phyloP scores from a whole-genome alignment of 140 eudicot genomes.

The Senecio squalidus region DNA sequence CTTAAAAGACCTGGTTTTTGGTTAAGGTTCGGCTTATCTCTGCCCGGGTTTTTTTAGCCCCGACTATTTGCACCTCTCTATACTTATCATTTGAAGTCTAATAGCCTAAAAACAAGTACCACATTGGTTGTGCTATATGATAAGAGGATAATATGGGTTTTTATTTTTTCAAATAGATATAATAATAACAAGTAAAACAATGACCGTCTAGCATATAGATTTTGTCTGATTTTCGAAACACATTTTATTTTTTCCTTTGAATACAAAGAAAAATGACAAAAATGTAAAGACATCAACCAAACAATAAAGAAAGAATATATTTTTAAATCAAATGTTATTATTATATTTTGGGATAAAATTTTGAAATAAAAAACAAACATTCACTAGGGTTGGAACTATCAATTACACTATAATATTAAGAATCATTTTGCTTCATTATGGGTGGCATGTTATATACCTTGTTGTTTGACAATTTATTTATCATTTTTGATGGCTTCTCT shows the following conservation, averaged over 20 bases:
- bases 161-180: no score
- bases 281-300: constrained; percentile 6
- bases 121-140: no score
- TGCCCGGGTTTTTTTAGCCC: no score
- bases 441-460: constrained; percentile 25
- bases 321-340: background rate
- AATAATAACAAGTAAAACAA: constrained; percentile 33
- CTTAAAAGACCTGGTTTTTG: no score
- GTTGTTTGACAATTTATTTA: background rate
- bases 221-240: background rate
- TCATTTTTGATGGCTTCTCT: background rate
- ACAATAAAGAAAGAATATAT: background rate
- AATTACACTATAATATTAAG: constrained; percentile 11
- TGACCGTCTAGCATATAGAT: constrained; percentile 27
- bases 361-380: constrained; percentile 22
- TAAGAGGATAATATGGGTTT: no score
- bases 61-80: no score
- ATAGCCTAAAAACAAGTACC: no score
- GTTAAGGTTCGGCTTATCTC: no score
- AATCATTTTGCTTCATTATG: constrained; percentile 30
- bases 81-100: no score
- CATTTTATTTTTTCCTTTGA: constrained; percentile 1
- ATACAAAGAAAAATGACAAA: constrained; percentile 11
- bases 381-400: constrained; percentile 30
- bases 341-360: constrained; percentile 1